Evolutionary conservation across 2,329 filamentous ascomycete species (phyloP), one percentile per base, ranked within the genome.

Genomic region (Colletotrichum theobromicola): DNA sequence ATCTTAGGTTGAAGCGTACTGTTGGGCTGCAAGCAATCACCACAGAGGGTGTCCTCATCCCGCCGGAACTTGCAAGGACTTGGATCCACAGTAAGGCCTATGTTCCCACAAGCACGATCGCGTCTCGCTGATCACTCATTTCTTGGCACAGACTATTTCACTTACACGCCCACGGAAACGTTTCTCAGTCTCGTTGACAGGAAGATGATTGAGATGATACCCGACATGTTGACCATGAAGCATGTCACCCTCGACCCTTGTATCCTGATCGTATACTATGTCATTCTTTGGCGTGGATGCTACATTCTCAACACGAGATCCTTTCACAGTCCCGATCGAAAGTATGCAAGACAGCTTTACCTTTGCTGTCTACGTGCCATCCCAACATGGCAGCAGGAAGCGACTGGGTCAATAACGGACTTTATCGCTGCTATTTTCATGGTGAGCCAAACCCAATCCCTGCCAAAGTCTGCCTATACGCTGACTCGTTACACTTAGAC

Each of bases 251-350:
- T 82, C 2, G 81, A 82, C 50, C 77, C 80, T 3, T 78, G 77
- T 5, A 79, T 82, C 16, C 75, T 80, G 0, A 76, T 82, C 2
- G 80, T 82, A n/a, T 82, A 82, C 72, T 82, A 82, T 24, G 76
- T 76, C 64, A 79, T 82, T 15, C 76, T 83, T 12, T 83, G 78
- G 68, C 76, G 80, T n/a, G 81, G 81, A 12, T 81, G 80, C 42
- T 75, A 46, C 26, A 70, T 77, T 9, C 63, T 64, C 24, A 72
- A 63, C 18, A 58, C 68, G 1, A 42, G 68, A 42, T 58, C 68
- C 2, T 64, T 46, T 21, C 46, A 72, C 9, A 72, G 65, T 8
- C 64, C 69, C 7, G 69, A 75, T 37, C 28, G 78, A 2, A 72
- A 74, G 4, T 81, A 82, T 26, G 67, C 79, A 24, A 79, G 79